Evolutionary conservation across 805 yeast species (phyloP).

Genomic region (Saccharomycopsis oosterbeekiorum): DNA sequence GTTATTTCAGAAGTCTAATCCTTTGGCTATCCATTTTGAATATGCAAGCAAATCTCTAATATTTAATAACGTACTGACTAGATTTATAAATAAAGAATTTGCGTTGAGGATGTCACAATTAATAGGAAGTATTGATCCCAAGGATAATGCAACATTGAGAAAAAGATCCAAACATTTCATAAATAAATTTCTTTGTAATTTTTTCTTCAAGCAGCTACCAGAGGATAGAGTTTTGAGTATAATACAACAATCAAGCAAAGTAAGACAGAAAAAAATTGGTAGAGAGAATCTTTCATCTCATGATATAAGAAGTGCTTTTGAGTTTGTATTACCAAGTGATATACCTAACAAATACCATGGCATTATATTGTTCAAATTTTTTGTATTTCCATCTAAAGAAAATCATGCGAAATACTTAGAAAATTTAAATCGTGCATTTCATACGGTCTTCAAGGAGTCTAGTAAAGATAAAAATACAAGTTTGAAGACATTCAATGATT

Average conservation of each 20-base stretch:
- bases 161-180: neutral
- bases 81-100: neutral
- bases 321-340: neutral
- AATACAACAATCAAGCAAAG: neutral
- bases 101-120: neutral
- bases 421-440: neutral
- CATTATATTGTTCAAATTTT: neutral
- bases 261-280: neutral
- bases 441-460: neutral
- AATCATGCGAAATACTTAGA: neutral
- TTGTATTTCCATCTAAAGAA: slow-evolving; percentile 2
- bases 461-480: neutral
- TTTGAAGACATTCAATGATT: neutral
- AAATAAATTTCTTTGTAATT: neutral
- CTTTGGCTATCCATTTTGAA: slow-evolving; percentile 2
- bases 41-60: neutral
- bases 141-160: slow-evolving; percentile 1
- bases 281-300: neutral
- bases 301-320: neutral
- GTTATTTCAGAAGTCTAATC: slow-evolving; percentile 4
- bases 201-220: neutral
- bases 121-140: slow-evolving; percentile 3
- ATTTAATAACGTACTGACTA: slow-evolving; percentile 1
- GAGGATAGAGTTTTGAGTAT: neutral
- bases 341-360: neutral